These are phyloP conservation scores for Zasmidium angulare DNA, from an alignment of 2,329 filamentous ascomycete genomes.

Conservation along the genomic window DNA sequence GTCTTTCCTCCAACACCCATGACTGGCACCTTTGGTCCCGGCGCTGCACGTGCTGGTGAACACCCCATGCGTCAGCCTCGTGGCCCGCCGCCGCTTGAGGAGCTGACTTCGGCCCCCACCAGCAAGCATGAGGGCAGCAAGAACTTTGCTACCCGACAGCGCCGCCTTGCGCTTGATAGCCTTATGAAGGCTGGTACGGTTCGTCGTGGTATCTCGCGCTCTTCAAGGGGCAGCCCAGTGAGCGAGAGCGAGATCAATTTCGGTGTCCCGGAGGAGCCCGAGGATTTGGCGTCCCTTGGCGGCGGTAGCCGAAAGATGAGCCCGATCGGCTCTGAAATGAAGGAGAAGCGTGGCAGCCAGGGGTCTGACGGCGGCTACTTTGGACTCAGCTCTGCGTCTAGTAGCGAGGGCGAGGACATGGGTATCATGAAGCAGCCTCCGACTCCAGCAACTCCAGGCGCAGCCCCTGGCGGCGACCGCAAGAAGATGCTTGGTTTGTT, in stretches of 20 bases:
- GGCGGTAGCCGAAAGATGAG: slow-evolving; percentile 37
- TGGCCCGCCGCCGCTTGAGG: slow-evolving; percentile 86
- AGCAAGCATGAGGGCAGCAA: slow-evolving; percentile 92
- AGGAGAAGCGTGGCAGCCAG: slow-evolving; percentile 38
- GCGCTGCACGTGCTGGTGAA: slow-evolving; percentile 88
- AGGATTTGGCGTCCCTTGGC: slow-evolving; percentile 63
- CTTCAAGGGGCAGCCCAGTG: slow-evolving; percentile 67
- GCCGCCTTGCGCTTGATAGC: slow-evolving; percentile 87
- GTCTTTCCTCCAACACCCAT: slow-evolving; percentile 74
- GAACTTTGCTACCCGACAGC: slow-evolving; percentile 93
- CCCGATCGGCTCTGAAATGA: slow-evolving; percentile 39
- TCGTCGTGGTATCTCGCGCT: slow-evolving; percentile 70
- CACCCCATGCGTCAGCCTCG: slow-evolving; percentile 92
- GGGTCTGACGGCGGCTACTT: slow-evolving; percentile 37
- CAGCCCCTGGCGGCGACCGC: slow-evolving; percentile 68
- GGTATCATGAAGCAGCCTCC: slow-evolving; percentile 37
- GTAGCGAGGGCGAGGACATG: slow-evolving; percentile 58
- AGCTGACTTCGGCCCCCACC: slow-evolving; percentile 85
- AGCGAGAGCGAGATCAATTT: slow-evolving; percentile 75
- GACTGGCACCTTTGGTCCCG: slow-evolving; percentile 86
- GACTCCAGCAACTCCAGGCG: slow-evolving; percentile 67
- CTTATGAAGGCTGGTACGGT: slow-evolving; percentile 86
- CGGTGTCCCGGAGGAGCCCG: slow-evolving; percentile 64
- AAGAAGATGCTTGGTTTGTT: slow-evolving; percentile 86
- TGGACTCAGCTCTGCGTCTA: slow-evolving; percentile 66